Base-by-base conservation (phyloP, 345 rosid genomes). In the Isatis tinctoria region DNA sequence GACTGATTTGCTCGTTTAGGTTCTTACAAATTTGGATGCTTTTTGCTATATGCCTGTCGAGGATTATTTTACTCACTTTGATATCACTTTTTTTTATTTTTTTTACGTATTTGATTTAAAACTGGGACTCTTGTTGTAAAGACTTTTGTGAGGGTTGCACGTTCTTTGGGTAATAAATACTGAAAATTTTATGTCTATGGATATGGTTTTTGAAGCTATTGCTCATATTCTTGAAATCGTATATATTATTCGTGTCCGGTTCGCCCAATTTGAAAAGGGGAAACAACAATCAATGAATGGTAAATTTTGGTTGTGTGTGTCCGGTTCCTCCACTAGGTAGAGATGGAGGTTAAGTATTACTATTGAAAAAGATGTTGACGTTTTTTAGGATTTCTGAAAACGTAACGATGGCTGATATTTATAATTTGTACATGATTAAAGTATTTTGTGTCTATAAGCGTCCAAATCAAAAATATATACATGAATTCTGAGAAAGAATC, bases 1-100 rank as follows among this genome's bases (percentile, higher is more conserved):
- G 57, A 41, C 69, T 75, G 54, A 60, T 67, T 30, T 68, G 37
- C 64, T 67, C 69, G 8, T 60, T 75, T 68, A 75, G 79, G 56
- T 60, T 67, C 39, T 67, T 47, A 68, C 56, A 68, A 68, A 68
- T 51, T 32, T 75, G 64, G 56, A 59, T 58, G 52, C 16, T n/a
- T 66, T 74, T 59, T 58, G 71, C 20, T 66, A 36, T 66, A 26
- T 74, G 41, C 52, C 14, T 48, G 45, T 74, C 44, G 20, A 59
- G 67, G 67, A 74, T 67, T 51, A 39, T 37, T 48, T 74, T 48
- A 59, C 73, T 18, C 16, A 35, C 59, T 20, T 67, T 40, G 39
- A 28, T 44, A n/a, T 47, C 37, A 20, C 13, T 24, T 22, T n/a
- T 45, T 56, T 65, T 10, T 35, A 6, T 26, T 13, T 30, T 48